phyloP scores from a whole-genome alignment of 371 early-diverging fungal species.

The Chytridium lagenaria region DNA sequence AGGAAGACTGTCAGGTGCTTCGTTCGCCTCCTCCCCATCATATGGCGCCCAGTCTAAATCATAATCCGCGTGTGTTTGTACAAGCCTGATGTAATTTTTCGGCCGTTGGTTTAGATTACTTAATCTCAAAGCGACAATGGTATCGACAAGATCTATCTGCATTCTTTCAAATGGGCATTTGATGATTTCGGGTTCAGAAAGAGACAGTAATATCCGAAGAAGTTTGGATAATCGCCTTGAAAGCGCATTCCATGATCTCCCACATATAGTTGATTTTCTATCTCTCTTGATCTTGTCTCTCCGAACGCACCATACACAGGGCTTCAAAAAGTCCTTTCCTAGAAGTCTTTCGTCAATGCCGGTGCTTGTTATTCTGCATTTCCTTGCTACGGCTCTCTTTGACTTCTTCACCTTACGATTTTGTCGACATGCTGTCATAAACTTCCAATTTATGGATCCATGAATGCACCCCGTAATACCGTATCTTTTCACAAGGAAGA shows the following conservation, averaged over 20 bases:
- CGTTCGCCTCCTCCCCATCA: neutral
- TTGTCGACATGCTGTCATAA: neutral
- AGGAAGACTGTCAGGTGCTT: neutral
- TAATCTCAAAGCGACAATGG: neutral
- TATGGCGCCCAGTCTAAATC: neutral
- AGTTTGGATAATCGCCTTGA: neutral
- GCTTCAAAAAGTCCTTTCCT: neutral
- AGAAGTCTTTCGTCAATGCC: neutral
- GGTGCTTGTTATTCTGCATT: no score
- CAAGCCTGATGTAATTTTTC: no score
- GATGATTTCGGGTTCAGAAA: neutral
- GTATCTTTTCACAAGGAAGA: neutral
- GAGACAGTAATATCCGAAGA: neutral
- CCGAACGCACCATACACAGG: neutral
- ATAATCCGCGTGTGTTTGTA: neutral
- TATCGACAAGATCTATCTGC: neutral
- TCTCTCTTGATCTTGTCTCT: neutral
- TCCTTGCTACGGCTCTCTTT: no score
- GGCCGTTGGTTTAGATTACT: neutral
- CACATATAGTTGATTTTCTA: neutral
- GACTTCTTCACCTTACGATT: no score
- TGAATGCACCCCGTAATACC: neutral
- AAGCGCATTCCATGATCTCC: neutral
- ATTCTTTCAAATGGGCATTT: constrained; percentile 3
- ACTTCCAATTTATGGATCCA: neutral